These are phyloP conservation scores for Vinca minor DNA, from an alignment of 257 asterid species.

Conservation along the genomic window DNA sequence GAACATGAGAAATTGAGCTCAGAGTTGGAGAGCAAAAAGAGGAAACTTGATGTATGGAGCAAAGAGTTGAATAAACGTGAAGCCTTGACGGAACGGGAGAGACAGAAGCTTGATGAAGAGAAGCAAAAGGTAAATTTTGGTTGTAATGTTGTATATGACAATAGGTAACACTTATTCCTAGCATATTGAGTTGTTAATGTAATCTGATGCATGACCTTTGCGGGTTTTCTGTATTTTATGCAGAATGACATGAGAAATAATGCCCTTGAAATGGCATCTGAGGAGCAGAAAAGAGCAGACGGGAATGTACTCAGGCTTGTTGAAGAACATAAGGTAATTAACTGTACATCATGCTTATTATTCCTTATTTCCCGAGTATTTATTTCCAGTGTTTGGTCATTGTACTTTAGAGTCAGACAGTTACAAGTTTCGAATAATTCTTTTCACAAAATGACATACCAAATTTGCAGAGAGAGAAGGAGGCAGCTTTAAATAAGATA, in stretches of 20 bases:
- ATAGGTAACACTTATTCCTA: not conserved
- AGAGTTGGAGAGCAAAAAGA: slow-evolving; percentile 61
- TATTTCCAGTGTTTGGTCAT: not conserved
- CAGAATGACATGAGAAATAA: slow-evolving; percentile 68
- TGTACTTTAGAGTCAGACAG: not conserved
- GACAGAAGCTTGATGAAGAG: slow-evolving; percentile 78
- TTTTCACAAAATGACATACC: slow-evolving; percentile 7
- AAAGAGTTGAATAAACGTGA: slow-evolving; percentile 78
- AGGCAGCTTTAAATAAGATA: slow-evolving; percentile 49
- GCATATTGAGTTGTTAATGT: not conserved
- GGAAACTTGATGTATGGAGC: slow-evolving; percentile 62
- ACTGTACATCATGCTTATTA: slow-evolving; percentile 1
- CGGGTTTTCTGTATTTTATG: no score
- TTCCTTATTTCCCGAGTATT: not conserved
- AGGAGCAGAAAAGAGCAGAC: slow-evolving; percentile 69
- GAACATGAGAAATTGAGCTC: slow-evolving; percentile 62
- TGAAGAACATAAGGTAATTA: slow-evolving; percentile 72
- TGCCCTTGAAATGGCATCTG: slow-evolving; percentile 70
- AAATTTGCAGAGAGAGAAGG: slow-evolving; percentile 47
- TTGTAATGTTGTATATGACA: not conserved
- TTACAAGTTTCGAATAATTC: not conserved
- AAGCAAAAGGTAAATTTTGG: slow-evolving; percentile 46
- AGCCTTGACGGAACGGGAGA: slow-evolving; percentile 66
- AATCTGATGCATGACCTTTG: not conserved
- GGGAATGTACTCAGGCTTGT: slow-evolving; percentile 67